A percentile compares a stretch with the other conserved stretches of the same genome.
These are phyloP conservation scores for Geotrichum aggregatum DNA, from an alignment of 1,139 yeast species.

Conservation along the genomic window DNA sequence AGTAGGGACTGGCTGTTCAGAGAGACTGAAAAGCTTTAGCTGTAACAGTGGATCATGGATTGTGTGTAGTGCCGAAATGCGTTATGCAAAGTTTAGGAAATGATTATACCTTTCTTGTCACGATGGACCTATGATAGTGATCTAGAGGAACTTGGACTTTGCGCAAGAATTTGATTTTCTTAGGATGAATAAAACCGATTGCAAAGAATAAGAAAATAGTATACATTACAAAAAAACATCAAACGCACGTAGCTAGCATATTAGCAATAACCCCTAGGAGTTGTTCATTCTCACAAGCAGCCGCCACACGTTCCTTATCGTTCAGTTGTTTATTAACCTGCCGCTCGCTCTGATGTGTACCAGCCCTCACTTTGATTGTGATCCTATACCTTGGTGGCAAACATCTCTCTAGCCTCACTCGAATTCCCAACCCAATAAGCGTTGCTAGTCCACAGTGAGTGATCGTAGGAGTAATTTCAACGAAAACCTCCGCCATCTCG, in stretches of 20 bases:
- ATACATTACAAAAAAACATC: not conserved
- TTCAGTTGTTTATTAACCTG: conserved; percentile 95
- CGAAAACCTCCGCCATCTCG: conserved; percentile 69
- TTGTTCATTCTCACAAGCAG: conserved; percentile 97
- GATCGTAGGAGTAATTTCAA: conserved; percentile 92
- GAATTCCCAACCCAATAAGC: conserved; percentile 86
- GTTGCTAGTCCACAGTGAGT: conserved; percentile 97
- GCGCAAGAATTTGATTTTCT: no score
- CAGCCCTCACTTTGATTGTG: conserved; percentile 75
- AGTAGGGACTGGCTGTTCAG: conserved; percentile 14
- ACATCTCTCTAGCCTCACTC: conserved; percentile 86
- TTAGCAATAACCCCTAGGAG: conserved; percentile 79
- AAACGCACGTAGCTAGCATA: conserved; percentile 76
- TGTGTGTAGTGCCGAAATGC: no score
- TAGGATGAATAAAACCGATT: no score
- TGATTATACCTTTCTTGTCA: no score
- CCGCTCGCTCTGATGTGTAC: conserved; percentile 90
- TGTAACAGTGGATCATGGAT: no score
- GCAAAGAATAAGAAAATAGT: not conserved
- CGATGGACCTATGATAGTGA: no score
- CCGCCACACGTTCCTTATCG: conserved; percentile 96
- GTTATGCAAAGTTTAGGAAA: no score
- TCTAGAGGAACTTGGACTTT: not conserved
- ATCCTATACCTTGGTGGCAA: conserved; percentile 82
- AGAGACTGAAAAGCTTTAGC: conserved; percentile 14